Evolutionary conservation across 2,329 filamentous ascomycete genomes (phyloP), one percentile per base, ranked within the genome.

Genomic region (Westerdykella aurantiaca): DNA sequence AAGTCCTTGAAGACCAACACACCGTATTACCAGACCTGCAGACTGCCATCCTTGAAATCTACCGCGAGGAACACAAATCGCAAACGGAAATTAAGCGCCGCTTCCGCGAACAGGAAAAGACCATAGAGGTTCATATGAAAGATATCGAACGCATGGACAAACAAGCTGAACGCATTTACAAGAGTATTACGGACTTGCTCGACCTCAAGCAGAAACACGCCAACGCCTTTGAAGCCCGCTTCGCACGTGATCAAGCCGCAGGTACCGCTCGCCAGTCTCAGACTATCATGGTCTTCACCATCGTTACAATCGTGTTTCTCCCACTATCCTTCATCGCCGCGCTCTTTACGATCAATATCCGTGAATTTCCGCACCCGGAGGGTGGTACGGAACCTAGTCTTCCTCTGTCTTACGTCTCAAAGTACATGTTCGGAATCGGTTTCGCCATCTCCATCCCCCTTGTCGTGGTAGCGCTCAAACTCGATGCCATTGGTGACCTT

Each of bases 131-230:
- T 41, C 75, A 80, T 39, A 63, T 78, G 38, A 76, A 77, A 46
- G 81, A 84, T 47, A 72, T 83, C n/a, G 71, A 75, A 29, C 72
- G 79, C 13, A 84, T 84, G 80, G 76, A 81, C 54, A 74, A 75
- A 40, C 80, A 82, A 58, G 80, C 81, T 0, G 71, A 76, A 45
- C 72, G 75, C 17, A 78, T 83, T 47, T 82, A 83, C 55, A 67
- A 73, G 35, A 77, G 73, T 44, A 74, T 84, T 37, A 81, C 77
- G 0, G 77, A 83, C 51, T 66, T 85, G 5, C 74, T 85, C 0
- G 81, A 85, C 50, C 71, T 84, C 1, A 85, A 85, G 55, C 81
- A 85, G 53, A 84, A 84, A 60, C 80, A 85, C 45, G 80, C 80
- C 50, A 85, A 84, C 62, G 80, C 79, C 0, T 77, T 83, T 38